A percentile compares a stretch with the other conserved stretches of the same genome.
Conservation (phyloP, 257 asterid genomes). For the Asclepias syriaca region DNA sequence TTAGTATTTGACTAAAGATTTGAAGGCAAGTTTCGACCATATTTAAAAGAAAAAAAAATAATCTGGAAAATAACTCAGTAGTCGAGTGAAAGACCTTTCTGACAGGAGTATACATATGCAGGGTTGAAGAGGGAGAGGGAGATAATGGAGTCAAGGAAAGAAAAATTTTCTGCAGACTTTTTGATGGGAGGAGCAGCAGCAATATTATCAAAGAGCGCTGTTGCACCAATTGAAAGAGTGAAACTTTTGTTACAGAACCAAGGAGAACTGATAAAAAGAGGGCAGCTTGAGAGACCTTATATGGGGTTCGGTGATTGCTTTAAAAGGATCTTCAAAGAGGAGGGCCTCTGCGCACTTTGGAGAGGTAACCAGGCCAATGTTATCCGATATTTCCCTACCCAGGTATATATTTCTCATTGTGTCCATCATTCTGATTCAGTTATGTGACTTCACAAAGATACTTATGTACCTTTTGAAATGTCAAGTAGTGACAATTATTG, state of each 20-base stretch:
- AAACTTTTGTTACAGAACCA: constrained; percentile 96
- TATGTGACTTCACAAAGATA: neutral
- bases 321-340: constrained; percentile 61
- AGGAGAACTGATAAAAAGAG: constrained; percentile 80
- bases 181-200: constrained; percentile 85
- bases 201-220: constrained; percentile 66
- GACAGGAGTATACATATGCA: constrained; percentile 18
- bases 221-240: constrained; percentile 97
- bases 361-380: constrained; percentile 97
- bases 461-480: neutral
- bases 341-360: constrained; percentile 79
- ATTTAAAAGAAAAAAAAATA: neutral
- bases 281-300: constrained; percentile 78
- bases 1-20: neutral
- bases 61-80: neutral
- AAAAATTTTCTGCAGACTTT: constrained; percentile 69
- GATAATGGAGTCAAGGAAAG: constrained; percentile 51
- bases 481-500: neutral
- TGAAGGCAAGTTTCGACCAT: neutral
- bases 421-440: constrained; percentile 1
- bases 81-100: neutral
- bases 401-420: constrained; percentile 37
- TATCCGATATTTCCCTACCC: constrained; percentile 93
- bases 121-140: constrained; percentile 38
- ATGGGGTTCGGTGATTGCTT: constrained; percentile 67